These are phyloP conservation scores for Colletotrichum sidae DNA, from an alignment of 2,329 filamentous ascomycete species.

Conservation along the genomic window DNA sequence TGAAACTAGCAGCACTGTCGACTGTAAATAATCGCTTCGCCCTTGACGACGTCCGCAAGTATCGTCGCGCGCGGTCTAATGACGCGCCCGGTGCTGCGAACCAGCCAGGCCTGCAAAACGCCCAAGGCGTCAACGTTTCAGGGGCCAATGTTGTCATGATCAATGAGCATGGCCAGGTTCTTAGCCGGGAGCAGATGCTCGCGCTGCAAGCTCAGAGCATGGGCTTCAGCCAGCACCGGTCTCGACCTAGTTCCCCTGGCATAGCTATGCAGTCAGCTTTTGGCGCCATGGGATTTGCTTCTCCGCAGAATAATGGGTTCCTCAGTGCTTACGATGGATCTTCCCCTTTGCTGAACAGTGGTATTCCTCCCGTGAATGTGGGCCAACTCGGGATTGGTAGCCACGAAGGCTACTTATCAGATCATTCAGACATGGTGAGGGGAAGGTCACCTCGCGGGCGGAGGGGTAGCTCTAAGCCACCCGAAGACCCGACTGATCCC, in stretches of 20 bases:
- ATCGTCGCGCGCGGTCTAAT: conserved; percentile 89
- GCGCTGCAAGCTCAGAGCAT: conserved; percentile 77
- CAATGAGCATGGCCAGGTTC: conserved; percentile 89
- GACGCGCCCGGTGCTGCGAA: conserved; percentile 72
- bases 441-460: conserved; percentile 93
- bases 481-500: conserved; percentile 95
- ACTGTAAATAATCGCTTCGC: conserved; percentile 99
- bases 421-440: conserved; percentile 90
- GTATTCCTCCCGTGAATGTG: conserved; percentile 77
- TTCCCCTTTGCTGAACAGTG: conserved; percentile 76
- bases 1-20: conserved; percentile 96
- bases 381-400: conserved; percentile 76
- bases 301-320: conserved; percentile 95
- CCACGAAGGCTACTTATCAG: conserved; percentile 90
- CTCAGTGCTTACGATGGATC: conserved; percentile 85
- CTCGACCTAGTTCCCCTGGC: conserved; percentile 90
- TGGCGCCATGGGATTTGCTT: conserved; percentile 78
- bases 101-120: conserved; percentile 42
- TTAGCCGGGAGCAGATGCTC: conserved; percentile 87
- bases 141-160: conserved; percentile 90
- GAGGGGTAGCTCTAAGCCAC: conserved; percentile 94
- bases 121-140: conserved; percentile 70
- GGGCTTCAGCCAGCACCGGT: conserved; percentile 76
- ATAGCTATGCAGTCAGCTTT: conserved; percentile 79
- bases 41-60: conserved; percentile 96